Base-by-base conservation (phyloP, 768 basidiomycete genomes). In the Trametes villosa region DNA sequence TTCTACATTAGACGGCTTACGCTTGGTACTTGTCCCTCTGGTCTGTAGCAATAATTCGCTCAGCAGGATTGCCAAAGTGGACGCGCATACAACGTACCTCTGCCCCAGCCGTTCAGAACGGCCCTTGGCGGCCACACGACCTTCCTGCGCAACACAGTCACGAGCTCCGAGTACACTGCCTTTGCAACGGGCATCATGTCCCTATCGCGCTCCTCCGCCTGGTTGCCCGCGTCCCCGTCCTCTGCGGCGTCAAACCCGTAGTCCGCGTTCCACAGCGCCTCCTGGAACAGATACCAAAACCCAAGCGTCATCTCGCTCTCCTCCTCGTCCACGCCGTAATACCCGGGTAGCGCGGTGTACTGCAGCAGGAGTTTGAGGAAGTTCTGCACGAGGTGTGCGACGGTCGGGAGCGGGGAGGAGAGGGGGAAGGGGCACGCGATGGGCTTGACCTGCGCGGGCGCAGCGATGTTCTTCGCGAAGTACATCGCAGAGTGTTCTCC, bases 261-360 rank as follows among this genome's bases (percentile, higher is more conserved):
- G 53, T 89, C 86, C 13, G 80, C 80, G 34, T 77, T 81, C 91
- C 91, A 94, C 26, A 94, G 72, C 1, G 92, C 85, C 70, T 98
- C 95, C 72, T 96, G 94, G 57, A 96, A 83, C 40, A 92, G 77
- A 64, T 93, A 96, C 90, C 96, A 96, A 67, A 96, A 96, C 1
- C 85, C 85, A 2, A 96, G 81, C 2, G 90, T 90, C 79, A 89
- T 82, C 73, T 96, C 93, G 67, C 91, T 94, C 69, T 91, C 88
- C 49, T 92, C 90, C 70, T 96, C 95, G 47, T 96, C 94, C 0
- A 84, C 81, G 1, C 90, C 91, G 68, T 88, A 92, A 61, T 84
- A 86, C 0, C 92, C 93, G 0, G 87, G 85, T 11, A 85, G 74
- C 1, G 86, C 87, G 0, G 92, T 92, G 62, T 91, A 89, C 18